phyloP scores from a whole-genome alignment of 306 rosid species.

The Malus fusca region DNA sequence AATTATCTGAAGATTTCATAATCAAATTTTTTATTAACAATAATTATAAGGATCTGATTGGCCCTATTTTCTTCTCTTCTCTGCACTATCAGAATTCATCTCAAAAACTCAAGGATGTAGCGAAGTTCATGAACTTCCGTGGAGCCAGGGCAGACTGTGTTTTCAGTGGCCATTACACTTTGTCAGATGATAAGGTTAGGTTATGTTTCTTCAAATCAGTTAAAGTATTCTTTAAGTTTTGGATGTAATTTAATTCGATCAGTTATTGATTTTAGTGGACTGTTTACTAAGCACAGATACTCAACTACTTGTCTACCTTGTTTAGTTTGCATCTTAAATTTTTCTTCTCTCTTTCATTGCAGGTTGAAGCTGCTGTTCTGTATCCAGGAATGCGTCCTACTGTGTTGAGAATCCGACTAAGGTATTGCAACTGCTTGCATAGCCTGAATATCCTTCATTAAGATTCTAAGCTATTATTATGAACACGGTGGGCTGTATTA shows the following conservation, averaged over 20 bases:
- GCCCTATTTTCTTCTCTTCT: conserved; percentile 7
- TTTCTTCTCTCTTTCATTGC: conserved; percentile 22
- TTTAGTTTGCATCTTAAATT: conserved; percentile 17
- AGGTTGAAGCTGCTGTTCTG: conserved; percentile 94
- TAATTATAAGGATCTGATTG: conserved; percentile 16
- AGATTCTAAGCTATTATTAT: background rate
- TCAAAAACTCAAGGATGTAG: conserved; percentile 75
- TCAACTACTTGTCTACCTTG: background rate
- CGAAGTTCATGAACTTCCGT: conserved; percentile 79
- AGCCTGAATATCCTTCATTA: background rate
- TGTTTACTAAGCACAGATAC: background rate
- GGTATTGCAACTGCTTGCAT: conserved; percentile 34
- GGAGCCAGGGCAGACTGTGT: conserved; percentile 54
- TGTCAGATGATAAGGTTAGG: conserved; percentile 76
- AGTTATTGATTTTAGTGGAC: background rate
- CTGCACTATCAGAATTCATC: conserved; percentile 68
- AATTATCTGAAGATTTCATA: conserved; percentile 2
- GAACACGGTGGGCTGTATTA: background rate
- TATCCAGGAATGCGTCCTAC: conserved; percentile 89
- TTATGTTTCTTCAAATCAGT: background rate
- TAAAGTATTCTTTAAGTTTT: background rate
- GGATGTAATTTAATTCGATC: background rate
- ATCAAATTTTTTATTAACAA: background rate
- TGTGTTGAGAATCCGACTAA: conserved; percentile 81
- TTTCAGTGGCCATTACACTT: conserved; percentile 79